A percentile compares a stretch with the other conserved stretches of the same genome.
phyloP scores from a whole-genome alignment of 2,329 filamentous ascomycete species.

The Penicillium expansum region DNA sequence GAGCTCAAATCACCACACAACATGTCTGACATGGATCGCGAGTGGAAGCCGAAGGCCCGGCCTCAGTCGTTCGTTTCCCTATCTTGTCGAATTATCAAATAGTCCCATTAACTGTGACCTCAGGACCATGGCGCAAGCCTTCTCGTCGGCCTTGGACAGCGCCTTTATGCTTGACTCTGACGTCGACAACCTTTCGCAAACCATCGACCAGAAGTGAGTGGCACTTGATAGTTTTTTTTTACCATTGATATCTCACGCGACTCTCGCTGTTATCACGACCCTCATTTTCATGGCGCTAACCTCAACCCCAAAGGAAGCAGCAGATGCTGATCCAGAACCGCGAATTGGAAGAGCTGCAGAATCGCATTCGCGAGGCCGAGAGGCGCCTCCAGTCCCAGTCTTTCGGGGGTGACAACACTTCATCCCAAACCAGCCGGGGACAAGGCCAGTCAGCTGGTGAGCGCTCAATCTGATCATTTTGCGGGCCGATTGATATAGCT shows the following conservation, averaged over 20 bases:
- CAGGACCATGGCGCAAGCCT: conserved; percentile 83
- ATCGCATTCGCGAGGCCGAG: conserved; percentile 80
- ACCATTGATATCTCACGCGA: not conserved
- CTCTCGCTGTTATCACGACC: not conserved
- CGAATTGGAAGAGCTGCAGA: conserved; percentile 83
- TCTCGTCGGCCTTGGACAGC: conserved; percentile 80
- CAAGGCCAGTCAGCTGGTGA: conserved; percentile 23
- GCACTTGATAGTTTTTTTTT: conserved; percentile 11
- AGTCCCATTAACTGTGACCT: conserved; percentile 24
- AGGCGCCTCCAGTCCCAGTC: conserved; percentile 60
- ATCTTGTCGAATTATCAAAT: conserved; percentile 6
- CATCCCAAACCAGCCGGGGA: conserved; percentile 8
- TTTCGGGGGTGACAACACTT: conserved; percentile 16
- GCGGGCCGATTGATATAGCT: conserved; percentile 7
- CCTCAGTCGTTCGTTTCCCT: conserved; percentile 72
- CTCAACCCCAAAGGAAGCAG: conserved; percentile 66
- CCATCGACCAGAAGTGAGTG: conserved; percentile 77
- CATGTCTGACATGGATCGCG: conserved; percentile 65
- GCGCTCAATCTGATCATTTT: conserved; percentile 19
- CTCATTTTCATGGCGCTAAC: not conserved
- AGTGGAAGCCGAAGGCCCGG: conserved; percentile 77
- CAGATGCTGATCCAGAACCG: conserved; percentile 69
- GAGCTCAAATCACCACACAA: not conserved
- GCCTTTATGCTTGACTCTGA: conserved; percentile 85
- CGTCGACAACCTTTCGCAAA: conserved; percentile 68